These are phyloP conservation scores for Phytophthora pinifolia DNA, from an alignment of 352 stramenopile genomes.

Conservation along the genomic window DNA sequence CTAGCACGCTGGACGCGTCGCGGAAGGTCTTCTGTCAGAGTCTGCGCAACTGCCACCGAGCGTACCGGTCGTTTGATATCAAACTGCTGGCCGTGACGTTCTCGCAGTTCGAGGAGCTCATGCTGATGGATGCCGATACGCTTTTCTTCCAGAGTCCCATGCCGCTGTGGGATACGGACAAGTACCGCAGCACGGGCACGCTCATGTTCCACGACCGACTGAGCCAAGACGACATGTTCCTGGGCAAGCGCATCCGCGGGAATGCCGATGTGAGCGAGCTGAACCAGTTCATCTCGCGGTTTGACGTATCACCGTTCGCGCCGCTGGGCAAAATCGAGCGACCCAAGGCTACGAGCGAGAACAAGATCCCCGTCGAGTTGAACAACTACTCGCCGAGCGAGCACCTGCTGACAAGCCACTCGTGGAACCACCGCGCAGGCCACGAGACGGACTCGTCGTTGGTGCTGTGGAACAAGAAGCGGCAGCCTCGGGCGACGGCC, in stretches of 20 bases:
- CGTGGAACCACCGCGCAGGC: constrained; percentile 63
- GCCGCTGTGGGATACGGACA: constrained; percentile 51
- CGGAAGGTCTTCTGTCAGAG: constrained; percentile 55
- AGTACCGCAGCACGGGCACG: constrained; percentile 52
- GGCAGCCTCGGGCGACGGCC: constrained; percentile 63
- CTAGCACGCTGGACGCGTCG: constrained; percentile 22
- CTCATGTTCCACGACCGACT: constrained; percentile 61
- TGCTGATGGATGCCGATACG: constrained; percentile 70
- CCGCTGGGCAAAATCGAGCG: constrained; percentile 38
- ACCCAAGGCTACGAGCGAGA: constrained; percentile 21
- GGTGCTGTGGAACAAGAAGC: constrained; percentile 72
- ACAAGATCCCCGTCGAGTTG: constrained; percentile 28
- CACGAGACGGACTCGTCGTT: constrained; percentile 79
- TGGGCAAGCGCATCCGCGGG: constrained; percentile 33
- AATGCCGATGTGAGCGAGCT: constrained; percentile 35
- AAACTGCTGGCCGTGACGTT: constrained; percentile 65
- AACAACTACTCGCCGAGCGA: constrained; percentile 57
- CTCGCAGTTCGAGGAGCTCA: constrained; percentile 69
- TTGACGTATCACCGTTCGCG: constrained; percentile 49
- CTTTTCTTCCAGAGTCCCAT: constrained; percentile 64
- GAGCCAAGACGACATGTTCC: constrained; percentile 40
- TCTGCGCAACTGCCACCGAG: constrained; percentile 41
- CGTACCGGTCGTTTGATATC: constrained; percentile 55
- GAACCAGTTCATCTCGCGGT: constrained; percentile 54
- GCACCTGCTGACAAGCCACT: constrained; percentile 51